phyloP scores from a whole-genome alignment of 495 filamentous ascomycete genomes.

The Saxophila tyrrhenica region DNA sequence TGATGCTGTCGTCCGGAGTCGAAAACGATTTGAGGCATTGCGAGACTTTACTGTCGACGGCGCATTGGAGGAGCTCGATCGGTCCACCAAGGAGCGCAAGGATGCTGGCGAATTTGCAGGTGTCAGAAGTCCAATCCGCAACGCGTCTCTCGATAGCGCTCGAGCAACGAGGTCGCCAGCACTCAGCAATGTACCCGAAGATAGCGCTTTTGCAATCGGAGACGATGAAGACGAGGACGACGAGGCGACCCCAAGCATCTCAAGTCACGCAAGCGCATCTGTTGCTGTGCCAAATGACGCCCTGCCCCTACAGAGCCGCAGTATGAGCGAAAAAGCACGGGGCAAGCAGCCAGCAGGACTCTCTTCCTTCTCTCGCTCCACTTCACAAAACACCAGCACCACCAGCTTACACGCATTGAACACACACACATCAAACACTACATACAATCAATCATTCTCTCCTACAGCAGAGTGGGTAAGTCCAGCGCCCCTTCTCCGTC shows the following conservation, averaged over 20 bases:
- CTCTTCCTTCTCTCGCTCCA: slow-evolving; percentile 76
- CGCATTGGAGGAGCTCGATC: slow-evolving; percentile 85
- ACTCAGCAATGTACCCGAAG: slow-evolving; percentile 70
- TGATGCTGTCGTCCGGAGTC: slow-evolving; percentile 66
- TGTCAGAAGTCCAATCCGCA: slow-evolving; percentile 38
- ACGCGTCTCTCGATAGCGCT: slow-evolving; percentile 59
- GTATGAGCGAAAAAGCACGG: slow-evolving; percentile 95
- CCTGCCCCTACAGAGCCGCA: slow-evolving; percentile 76
- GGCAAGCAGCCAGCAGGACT: slow-evolving; percentile 87
- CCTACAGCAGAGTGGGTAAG: slow-evolving; percentile 66
- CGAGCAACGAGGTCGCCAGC: slow-evolving; percentile 53
- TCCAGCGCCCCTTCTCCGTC: slow-evolving; percentile 6
- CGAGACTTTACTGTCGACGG: slow-evolving; percentile 91
- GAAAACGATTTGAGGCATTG: slow-evolving; percentile 76
- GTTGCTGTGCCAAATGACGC: slow-evolving; percentile 53
- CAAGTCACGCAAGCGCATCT: slow-evolving; percentile 1
- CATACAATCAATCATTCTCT: slow-evolving; percentile 51
- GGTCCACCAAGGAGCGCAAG: slow-evolving; percentile 62
- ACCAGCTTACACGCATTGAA: slow-evolving; percentile 58
- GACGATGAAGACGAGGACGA: slow-evolving; percentile 75
- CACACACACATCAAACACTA: slow-evolving; percentile 42
- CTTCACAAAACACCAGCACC: slow-evolving; percentile 84
- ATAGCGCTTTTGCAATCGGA: slow-evolving; percentile 76
- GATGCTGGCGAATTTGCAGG: slow-evolving; percentile 35
- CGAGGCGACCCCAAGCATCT: slow-evolving; percentile 27